Conservation (phyloP, 2,329 filamentous ascomycete species). For the Cadophora luteo-olivacea region DNA sequence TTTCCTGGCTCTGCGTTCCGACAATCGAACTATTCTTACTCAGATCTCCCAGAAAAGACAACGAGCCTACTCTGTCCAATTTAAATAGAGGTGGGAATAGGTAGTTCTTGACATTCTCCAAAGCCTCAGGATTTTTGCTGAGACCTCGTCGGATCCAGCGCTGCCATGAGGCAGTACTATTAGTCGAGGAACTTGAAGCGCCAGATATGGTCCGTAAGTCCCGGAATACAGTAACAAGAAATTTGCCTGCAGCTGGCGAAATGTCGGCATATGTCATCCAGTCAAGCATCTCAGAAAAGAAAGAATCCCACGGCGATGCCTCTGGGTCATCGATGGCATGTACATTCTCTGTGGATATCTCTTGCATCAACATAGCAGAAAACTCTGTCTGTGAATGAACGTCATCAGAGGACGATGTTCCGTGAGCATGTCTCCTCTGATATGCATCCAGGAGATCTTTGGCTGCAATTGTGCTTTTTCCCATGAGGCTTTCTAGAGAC, state of each 20-base stretch:
- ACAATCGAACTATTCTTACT: conserved; percentile 57
- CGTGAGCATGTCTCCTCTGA: not conserved
- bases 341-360: not conserved
- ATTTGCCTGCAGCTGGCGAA: conserved; percentile 65
- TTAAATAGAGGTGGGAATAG: conserved; percentile 69
- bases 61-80: conserved; percentile 57
- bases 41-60: conserved; percentile 64
- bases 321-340: not conserved
- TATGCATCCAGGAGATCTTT: conserved; percentile 35
- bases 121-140: conserved; percentile 54
- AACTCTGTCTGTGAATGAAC: not conserved
- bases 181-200: conserved; percentile 47
- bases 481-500: conserved; percentile 68
- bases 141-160: conserved; percentile 61
- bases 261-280: conserved; percentile 65
- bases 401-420: not conserved
- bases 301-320: conserved; percentile 54
- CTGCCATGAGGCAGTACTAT: conserved; percentile 54
- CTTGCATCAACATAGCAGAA: not conserved
- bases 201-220: conserved; percentile 44
- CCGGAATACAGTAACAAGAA: conserved; percentile 63
- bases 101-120: conserved; percentile 70
- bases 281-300: conserved; percentile 56
- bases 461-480: conserved; percentile 61
- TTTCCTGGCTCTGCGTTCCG: conserved; percentile 52